Conservation (phyloP, 2,329 filamentous ascomycete genomes). For the Hymenoscyphus occultus region DNA sequence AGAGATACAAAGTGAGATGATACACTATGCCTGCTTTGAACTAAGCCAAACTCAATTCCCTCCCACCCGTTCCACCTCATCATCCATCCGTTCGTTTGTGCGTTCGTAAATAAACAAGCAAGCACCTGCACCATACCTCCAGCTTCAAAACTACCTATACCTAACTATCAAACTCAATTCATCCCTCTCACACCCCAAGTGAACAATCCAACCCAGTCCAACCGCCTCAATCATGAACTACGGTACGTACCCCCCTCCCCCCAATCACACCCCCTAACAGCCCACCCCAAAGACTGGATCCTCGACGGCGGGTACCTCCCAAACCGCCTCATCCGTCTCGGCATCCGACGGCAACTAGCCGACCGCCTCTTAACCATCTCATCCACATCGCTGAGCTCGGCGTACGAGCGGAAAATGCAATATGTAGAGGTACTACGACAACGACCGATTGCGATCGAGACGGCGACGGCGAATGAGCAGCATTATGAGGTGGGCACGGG, state of each 20-base stretch:
- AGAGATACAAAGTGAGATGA: conserved; percentile 23
- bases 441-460: conserved; percentile 12
- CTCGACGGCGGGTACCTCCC: conserved; percentile 66
- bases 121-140: background rate
- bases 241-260: conserved; percentile 19
- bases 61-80: background rate
- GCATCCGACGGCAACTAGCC: conserved; percentile 64
- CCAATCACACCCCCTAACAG: conserved; percentile 13
- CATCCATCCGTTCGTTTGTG: no score
- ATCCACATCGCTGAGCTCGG: conserved; percentile 49
- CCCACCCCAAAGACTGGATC: conserved; percentile 46
- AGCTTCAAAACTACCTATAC: no score
- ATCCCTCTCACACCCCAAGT: background rate
- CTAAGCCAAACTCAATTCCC: background rate
- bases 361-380: conserved; percentile 56
- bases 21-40: conserved; percentile 13
- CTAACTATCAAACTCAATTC: background rate
- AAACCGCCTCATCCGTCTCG: conserved; percentile 58
- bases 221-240: conserved; percentile 33
- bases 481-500: conserved; percentile 71
- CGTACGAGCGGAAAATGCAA: conserved; percentile 58
- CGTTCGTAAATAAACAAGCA: background rate
- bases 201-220: conserved; percentile 4
- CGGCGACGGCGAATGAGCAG: conserved; percentile 43
- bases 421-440: conserved; percentile 57